Evolutionary conservation across 768 basidiomycete species (phyloP), one percentile per base, ranked within the genome.

Genomic region (Tricholomella constricta): DNA sequence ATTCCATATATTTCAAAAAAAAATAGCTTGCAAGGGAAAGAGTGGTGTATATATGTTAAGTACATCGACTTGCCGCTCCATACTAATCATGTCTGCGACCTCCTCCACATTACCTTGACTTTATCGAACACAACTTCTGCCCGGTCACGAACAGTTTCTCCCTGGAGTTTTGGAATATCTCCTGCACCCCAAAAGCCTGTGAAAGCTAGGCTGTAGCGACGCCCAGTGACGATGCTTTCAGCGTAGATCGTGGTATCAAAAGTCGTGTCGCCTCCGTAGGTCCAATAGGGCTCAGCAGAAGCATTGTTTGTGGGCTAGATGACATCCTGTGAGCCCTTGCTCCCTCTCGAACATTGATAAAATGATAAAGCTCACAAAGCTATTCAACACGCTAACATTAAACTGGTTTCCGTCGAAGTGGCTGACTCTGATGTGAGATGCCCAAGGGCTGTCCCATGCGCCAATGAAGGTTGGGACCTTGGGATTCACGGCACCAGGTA

Each of bases 341-440:
- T 27, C 4, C 19, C 15, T 4, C n/a, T 7, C 37, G 15, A 37
- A 31, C 19, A 14, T 6, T 17, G n/a, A 19, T 7, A 7, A 11
- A 11, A 41, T 36, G 26, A 11, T 2, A 31, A 19, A 27, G 51
- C 62, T 45, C 23, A 64, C 62, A 25, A 32, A 35, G 32, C 62
- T 61, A 1, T 31, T 34, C 2, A 60, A 32, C 1, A 11, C 17
- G 26, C 51, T 59, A 11, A 61, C 12, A 25, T 59, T 63, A 44
- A 65, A 70, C 14, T 54, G 7, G 25, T 65, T 62, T 6, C 54
- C 60, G 29, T 62, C 54, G 36, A 65, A 68, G 36, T 70, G 69
- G 5, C 57, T 48, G 2, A 68, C 29, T 10, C 48, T 50, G n/a
- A 65, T 26, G 40, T 69, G 64, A 3, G 62, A 48, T 1, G 48